These are phyloP conservation scores for Yamadazyma kanchanaburiensis DNA, from an alignment of 1,139 yeast genomes.

Conservation along the genomic window DNA sequence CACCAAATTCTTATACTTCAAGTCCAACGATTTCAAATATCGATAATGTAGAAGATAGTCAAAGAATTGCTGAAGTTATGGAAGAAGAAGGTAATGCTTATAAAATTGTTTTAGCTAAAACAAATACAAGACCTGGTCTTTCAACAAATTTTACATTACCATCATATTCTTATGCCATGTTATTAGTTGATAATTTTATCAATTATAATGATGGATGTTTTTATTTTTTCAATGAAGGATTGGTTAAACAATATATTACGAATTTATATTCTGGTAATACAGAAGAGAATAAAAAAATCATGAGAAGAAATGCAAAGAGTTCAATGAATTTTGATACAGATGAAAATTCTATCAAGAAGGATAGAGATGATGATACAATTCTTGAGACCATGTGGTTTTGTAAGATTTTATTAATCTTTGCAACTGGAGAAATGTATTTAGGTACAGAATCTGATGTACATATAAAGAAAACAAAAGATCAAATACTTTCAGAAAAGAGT, in stretches of 20 bases:
- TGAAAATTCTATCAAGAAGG: constrained; percentile 42
- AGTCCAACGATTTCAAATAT: constrained; percentile 10
- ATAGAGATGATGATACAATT: constrained; percentile 53
- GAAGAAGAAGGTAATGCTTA: constrained; percentile 77
- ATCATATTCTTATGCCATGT: constrained; percentile 71
- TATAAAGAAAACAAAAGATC: constrained; percentile 21
- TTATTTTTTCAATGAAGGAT: constrained; percentile 80
- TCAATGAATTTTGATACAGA: constrained; percentile 28
- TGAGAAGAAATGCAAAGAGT: constrained; percentile 28
- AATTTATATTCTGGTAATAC: constrained; percentile 53
- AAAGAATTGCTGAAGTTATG: constrained; percentile 44
- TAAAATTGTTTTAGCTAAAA: constrained; percentile 62
- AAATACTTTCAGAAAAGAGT: constrained; percentile 15
- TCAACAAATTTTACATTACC: constrained; percentile 71
- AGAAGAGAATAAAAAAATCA: constrained; percentile 36
- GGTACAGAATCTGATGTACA: constrained; percentile 60
- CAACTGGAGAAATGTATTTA: constrained; percentile 81
- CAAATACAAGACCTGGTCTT: constrained; percentile 64
- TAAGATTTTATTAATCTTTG: constrained; percentile 69
- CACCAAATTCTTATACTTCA: constrained; percentile 4
- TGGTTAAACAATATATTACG: constrained; percentile 62
- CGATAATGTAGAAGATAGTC: too few relatives aligned
- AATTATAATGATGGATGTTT: constrained; percentile 83
- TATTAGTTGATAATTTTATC: constrained; percentile 71
- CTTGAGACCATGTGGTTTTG: constrained; percentile 81